Conservation (phyloP, 1,139 yeast species). For the Trichomonascaceae sp. region DNA sequence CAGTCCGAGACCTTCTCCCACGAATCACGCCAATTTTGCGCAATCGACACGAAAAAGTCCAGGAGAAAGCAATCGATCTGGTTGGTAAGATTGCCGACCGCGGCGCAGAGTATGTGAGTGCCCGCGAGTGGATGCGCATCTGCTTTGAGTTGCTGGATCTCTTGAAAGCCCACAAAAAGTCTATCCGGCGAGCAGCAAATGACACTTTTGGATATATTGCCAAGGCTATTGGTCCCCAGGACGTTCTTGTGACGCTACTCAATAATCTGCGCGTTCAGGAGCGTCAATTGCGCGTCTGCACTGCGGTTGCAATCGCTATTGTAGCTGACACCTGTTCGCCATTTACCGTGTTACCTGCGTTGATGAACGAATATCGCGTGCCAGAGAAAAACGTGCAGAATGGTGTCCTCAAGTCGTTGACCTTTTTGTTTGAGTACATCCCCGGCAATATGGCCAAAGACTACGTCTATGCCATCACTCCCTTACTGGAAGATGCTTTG, state of each 20-base stretch:
- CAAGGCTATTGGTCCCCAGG: slow-evolving; percentile 91
- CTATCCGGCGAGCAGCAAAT: slow-evolving; percentile 76
- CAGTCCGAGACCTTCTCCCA: slow-evolving; percentile 71
- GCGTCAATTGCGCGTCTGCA: slow-evolving; percentile 90
- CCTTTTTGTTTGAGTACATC: slow-evolving; percentile 90
- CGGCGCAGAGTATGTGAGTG: slow-evolving; percentile 78
- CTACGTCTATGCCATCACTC: slow-evolving; percentile 69
- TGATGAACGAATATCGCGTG: slow-evolving; percentile 89
- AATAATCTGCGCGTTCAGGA: slow-evolving; percentile 86
- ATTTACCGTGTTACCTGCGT: slow-evolving; percentile 87
- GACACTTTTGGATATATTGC: slow-evolving; percentile 88
- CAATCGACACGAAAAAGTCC: slow-evolving; percentile 86
- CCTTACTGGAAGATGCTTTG: slow-evolving; percentile 79
- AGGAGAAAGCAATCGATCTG: slow-evolving; percentile 65
- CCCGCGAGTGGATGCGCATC: slow-evolving; percentile 96
- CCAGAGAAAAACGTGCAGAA: slow-evolving; percentile 93
- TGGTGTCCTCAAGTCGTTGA: slow-evolving; percentile 82
- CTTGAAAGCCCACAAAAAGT: slow-evolving; percentile 71
- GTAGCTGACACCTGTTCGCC: slow-evolving; percentile 93
- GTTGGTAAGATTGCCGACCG: slow-evolving; percentile 75
- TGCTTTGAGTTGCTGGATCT: slow-evolving; percentile 85
- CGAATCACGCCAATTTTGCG: slow-evolving; percentile 83
- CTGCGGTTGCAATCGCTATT: slow-evolving; percentile 96
- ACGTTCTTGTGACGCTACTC: slow-evolving; percentile 71
- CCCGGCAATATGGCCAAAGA: slow-evolving; percentile 64